Evolutionary conservation across 2,329 filamentous ascomycete genomes (phyloP).

Genomic region (Fusarium subtropicale): DNA sequence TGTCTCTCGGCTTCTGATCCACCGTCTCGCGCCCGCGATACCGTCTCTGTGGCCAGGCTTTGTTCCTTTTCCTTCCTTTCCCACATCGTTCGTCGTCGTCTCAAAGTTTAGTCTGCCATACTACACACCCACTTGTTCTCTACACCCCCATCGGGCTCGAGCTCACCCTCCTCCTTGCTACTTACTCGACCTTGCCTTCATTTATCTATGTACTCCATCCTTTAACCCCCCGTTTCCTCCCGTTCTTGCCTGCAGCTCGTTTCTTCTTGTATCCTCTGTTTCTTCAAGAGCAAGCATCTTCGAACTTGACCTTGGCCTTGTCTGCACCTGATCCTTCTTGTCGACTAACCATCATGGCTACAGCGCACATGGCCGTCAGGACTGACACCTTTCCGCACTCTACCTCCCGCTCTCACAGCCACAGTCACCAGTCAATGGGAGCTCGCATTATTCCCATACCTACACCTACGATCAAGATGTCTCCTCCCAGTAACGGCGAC

Average conservation of each 20-base stretch:
- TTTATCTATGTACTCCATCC: constrained; percentile 33
- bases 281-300: constrained; percentile 28
- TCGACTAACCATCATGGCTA: constrained; percentile 48
- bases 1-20: constrained; percentile 39
- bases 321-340: constrained; percentile 30
- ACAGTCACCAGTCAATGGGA: constrained; percentile 61
- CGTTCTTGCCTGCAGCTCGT: constrained; percentile 23
- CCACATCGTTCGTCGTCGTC: constrained; percentile 28
- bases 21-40: constrained; percentile 39
- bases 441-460: constrained; percentile 68
- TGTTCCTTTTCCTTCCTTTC: constrained; percentile 26
- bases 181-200: constrained; percentile 16
- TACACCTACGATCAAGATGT: constrained; percentile 68
- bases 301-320: constrained; percentile 22
- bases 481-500: constrained; percentile 67
- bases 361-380: constrained; percentile 65
- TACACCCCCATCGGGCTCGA: constrained; percentile 33
- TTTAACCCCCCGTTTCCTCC: constrained; percentile 39
- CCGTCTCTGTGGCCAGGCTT: constrained; percentile 27
- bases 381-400: constrained; percentile 63
- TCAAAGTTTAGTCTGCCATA: constrained; percentile 41
- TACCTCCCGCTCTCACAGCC: constrained; percentile 55
- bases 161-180: constrained; percentile 33
- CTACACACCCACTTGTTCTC: constrained; percentile 24
- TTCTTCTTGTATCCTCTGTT: constrained; percentile 27